Conservation (phyloP, 768 basidiomycete genomes). For the Boletus sp. region DNA sequence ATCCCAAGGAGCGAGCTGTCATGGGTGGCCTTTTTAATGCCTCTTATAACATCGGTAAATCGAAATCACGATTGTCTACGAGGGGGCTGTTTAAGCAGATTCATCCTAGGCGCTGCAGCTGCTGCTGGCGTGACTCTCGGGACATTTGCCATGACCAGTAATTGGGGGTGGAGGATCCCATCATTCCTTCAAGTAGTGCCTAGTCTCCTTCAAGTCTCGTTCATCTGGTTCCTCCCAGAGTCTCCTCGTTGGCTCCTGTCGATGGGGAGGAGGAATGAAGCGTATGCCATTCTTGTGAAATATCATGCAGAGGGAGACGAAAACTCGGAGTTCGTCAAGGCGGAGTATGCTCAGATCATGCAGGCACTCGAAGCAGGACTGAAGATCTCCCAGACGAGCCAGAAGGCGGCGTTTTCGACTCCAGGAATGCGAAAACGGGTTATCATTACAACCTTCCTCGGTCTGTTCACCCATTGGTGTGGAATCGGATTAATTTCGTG, state of each 20-base stretch:
- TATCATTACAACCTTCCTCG: too few species aligned
- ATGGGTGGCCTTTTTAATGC: constrained; percentile 11
- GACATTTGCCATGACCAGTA: constrained; percentile 55
- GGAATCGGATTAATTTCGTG: constrained; percentile 14
- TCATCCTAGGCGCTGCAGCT: constrained; percentile 10
- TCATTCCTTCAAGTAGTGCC: constrained; percentile 57
- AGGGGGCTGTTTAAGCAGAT: background rate
- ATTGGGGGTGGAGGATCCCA: constrained; percentile 73
- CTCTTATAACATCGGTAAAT: constrained; percentile 13
- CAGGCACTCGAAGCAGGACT: constrained; percentile 42
- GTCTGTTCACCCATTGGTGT: constrained; percentile 14
- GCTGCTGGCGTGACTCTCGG: constrained; percentile 59
- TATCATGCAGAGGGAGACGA: too few species aligned
- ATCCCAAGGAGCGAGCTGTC: constrained; percentile 23
- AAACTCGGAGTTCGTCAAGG: constrained; percentile 57
- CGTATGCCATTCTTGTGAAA: constrained; percentile 39
- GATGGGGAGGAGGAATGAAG: constrained; percentile 51
- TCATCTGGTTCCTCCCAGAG: constrained; percentile 61
- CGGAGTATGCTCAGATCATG: constrained; percentile 57
- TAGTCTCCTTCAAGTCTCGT: constrained; percentile 49
- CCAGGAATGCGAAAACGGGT: constrained; percentile 19
- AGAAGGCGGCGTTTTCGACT: constrained; percentile 1
- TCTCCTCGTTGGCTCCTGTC: constrained; percentile 66
- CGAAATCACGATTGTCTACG: background rate
- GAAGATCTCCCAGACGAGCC: background rate